Base-by-base conservation (phyloP, 2,329 filamentous ascomycete genomes). In the Fusarium staphyleae region DNA sequence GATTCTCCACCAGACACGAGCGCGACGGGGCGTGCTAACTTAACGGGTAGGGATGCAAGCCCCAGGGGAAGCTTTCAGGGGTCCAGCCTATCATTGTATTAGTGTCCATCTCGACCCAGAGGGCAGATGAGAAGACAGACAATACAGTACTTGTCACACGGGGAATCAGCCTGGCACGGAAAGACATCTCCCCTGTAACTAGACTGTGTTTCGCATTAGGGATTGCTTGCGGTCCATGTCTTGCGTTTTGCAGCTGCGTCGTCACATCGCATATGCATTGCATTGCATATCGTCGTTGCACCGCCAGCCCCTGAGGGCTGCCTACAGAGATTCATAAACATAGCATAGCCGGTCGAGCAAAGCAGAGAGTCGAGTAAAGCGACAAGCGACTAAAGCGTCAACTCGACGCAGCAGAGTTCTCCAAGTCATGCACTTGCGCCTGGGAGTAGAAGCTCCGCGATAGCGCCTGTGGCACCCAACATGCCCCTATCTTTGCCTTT, bases 1-100 rank as follows among this genome's bases (percentile, higher is more conserved):
- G 15, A 24, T 18, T 22, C 19, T 6, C 19, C 19, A 22, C 19
- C 19, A 22, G 19, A 22, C 4, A 22, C 19, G 19, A 22, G 19
- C 19, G 19, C 6, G 29, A 19, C 22, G 16, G 33, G 33, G 43
- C 33, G 24, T 46, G 43, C 55, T 46, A 53, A 47, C 41, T 50
- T 46, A 53, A 47, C 41, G 40, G 44, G 33, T 47, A 44, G 29
- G 26, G 47, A 53, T 32, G 24, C 33, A 54, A 59, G 36, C 49
- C 47, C 54, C 54, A 59, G 56, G 56, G 55, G 30, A 32, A 47
- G 14, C 49, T 41, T 55, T 42, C 57, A 60, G 52, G 57, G 57
- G 57, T 60, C 57, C 29, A 41, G 33, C 22, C 43, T 29, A 36
- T 46, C 43, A 46, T 10, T 36, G 43, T 46, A 36, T 33, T 46